Base-by-base conservation (phyloP, 345 rosid species). In the Rhodomyrtus tomentosa region DNA sequence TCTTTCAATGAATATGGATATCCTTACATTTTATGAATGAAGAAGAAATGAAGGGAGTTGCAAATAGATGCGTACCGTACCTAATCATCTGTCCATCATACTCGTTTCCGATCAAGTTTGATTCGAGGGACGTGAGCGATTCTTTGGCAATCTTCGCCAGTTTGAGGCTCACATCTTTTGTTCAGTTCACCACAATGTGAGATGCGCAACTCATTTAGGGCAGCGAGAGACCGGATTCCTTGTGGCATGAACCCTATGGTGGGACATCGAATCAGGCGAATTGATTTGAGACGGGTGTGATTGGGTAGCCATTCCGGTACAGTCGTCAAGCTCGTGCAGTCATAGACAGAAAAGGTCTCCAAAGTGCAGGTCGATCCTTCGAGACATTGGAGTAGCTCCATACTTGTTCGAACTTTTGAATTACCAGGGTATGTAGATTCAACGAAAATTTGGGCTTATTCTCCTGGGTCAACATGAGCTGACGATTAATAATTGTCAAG, bases 291-390 rank as follows among this genome's bases (percentile, higher is more conserved):
- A 68, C 0, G 0, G 7, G 76, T 32, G 1, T 68, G 24, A 68
- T 68, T 32, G 1, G 6, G 12, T 0, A 7, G 2, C 76, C 76
- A 68, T 32, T 68, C 0, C 1, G 6, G 24, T 68, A 18, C 0
- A 7, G 0, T 6, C 3, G 0, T 68, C 24, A 32, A 68, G 76
- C 12, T 32, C 0, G 0, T 22, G 24, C 6, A 32, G 0, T 68
- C 42, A 16, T 7, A 32, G 45, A 32, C 12, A 32, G 3, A 16
- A 32, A 62, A 32, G 21, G 42, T 15, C 22, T 32, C 74, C 24
- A 32, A 16, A 16, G 4, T 62, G 74, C 22, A 14, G 0, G 12
- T 12, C 0, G 0, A 2, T 62, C 22, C 12, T 62, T 62, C 3
- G 0, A 62, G 42, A 32, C 42, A 62, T 32, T 32, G 24, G 4